Evolutionary conservation across 2,329 filamentous ascomycete species (phyloP), one percentile per base, ranked within the genome.

Genomic region (Colletotrichum karsti): DNA sequence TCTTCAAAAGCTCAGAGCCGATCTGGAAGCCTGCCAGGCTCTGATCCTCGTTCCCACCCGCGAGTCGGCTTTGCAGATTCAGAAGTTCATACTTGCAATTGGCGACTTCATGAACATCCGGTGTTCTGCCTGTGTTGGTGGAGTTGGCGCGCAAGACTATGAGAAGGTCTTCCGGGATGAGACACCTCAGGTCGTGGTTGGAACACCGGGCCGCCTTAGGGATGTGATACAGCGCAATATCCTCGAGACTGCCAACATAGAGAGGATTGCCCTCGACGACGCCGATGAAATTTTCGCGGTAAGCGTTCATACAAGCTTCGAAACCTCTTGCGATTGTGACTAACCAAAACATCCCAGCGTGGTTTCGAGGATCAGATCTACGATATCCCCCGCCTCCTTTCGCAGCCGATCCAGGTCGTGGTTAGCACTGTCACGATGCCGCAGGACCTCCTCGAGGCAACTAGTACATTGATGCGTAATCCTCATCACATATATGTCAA

Each of bases 331-430:
- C 78, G 73, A 44, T 44, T 44, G 18, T 44, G 35, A 13, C 58
- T 66, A 54, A 48, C 50, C 41, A 55, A 59, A 30, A 37, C 42
- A 39, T 61, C 76, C 26, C 72, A 93, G 89, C 95, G 95, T 79
- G 96, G 96, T 88, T 99, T 99, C 91, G 97, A 94, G 77, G 96
- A 99, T 88, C 96, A 99, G 88, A 99, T 99, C 87, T 99, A 99
- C 90, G 96, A 99, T 84, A 97, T 99, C 86, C 99, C 98, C 92
- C 95, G 97, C 86, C 93, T 98, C 70, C 92, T 99, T 63, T 96
- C 96, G 64, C 96, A 97, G 86, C 94, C 94, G 71, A 98, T 95
- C 80, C 96, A 99, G 89, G 96, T 99, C 74, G 95, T 98, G 75
- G 93, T 99, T 67, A 91, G 98, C 63, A 98, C 95, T 68, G 96